Conservation (phyloP, 805 yeast genomes). For the Hanseniaspora clermontiae region DNA sequence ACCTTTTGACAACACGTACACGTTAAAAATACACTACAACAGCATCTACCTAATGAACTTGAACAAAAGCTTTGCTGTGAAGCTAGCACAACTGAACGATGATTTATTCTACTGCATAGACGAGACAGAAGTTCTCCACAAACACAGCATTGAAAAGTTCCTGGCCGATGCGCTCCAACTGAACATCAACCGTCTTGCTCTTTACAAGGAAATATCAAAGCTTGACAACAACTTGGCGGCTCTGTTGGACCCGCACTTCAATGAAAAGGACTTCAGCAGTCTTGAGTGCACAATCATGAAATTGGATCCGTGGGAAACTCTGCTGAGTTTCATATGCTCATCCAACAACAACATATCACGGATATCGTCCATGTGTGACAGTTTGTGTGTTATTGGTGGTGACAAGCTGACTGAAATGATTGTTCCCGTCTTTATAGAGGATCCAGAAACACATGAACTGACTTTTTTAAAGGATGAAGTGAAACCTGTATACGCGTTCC, state of each 20-base stretch:
- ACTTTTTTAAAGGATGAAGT: conserved; percentile 26
- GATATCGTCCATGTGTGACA: conserved; percentile 84
- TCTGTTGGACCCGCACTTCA: background rate
- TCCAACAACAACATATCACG: conserved; percentile 92
- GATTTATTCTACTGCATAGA: background rate
- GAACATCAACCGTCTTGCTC: background rate
- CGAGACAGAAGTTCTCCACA: background rate
- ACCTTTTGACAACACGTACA: too few relatives aligned
- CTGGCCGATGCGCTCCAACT: conserved; percentile 5
- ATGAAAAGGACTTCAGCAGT: background rate
- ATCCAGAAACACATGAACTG: background rate
- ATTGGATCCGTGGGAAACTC: conserved; percentile 96
- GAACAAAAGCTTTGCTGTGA: background rate
- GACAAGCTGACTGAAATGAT: conserved; percentile 29
- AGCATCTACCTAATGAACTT: background rate
- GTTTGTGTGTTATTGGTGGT: conserved; percentile 61
- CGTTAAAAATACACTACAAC: conserved; percentile 3
- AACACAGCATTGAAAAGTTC: background rate
- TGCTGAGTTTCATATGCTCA: conserved; percentile 82
- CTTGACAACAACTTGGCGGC: background rate
- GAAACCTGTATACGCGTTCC: conserved; percentile 53
- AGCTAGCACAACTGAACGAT: conserved; percentile 2
- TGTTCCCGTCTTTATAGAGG: background rate
- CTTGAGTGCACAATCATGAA: conserved; percentile 46
- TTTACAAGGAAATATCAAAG: background rate